A percentile compares a stretch with the other conserved stretches of the same genome.
phyloP scores from a whole-genome alignment of 805 yeast genomes.

The Pichia scutulata region DNA sequence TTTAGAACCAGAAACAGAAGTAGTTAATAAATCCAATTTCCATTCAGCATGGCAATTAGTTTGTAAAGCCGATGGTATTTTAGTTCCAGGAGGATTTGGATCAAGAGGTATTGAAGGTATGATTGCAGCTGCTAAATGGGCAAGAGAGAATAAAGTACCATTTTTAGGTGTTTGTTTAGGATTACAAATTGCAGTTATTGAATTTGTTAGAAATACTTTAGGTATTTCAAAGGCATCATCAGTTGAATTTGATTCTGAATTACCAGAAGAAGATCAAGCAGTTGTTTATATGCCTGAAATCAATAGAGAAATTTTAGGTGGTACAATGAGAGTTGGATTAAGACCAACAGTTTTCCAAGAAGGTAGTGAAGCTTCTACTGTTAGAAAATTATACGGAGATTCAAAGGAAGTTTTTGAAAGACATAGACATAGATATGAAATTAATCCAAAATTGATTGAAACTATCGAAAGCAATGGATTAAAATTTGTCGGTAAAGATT shows the following conservation, averaged over 20 bases:
- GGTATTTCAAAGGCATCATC: slow-evolving; percentile 66
- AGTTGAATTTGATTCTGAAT: slow-evolving; percentile 68
- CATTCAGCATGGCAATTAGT: slow-evolving; percentile 94
- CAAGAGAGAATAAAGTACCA: slow-evolving; percentile 92
- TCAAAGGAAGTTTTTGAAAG: slow-evolving; percentile 71
- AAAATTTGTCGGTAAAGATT: slow-evolving; percentile 90
- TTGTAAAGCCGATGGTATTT: slow-evolving; percentile 90
- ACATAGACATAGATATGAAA: slow-evolving; percentile 98
- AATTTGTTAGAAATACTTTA: slow-evolving; percentile 74
- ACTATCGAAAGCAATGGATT: slow-evolving; percentile 73
- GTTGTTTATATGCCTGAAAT: slow-evolving; percentile 99
- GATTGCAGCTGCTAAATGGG: slow-evolving; percentile 95
- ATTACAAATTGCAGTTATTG: slow-evolving; percentile 93
- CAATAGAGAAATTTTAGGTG: slow-evolving; percentile 92
- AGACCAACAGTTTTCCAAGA: slow-evolving; percentile 79
- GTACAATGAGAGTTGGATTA: slow-evolving; percentile 97
- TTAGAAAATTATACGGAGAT: slow-evolving; percentile 75
- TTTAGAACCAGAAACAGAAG: slow-evolving; percentile 67
- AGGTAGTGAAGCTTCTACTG: slow-evolving; percentile 49
- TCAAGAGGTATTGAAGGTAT: slow-evolving; percentile 96
- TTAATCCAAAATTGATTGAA: slow-evolving; percentile 75
- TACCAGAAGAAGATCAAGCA: slow-evolving; percentile 56
- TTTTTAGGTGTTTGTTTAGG: slow-evolving; percentile 97
- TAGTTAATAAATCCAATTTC: slow-evolving; percentile 61
- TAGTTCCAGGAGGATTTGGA: slow-evolving; percentile 99